Conservation (phyloP, 2,329 filamentous ascomycete species). For the Penicillium sp. region DNA sequence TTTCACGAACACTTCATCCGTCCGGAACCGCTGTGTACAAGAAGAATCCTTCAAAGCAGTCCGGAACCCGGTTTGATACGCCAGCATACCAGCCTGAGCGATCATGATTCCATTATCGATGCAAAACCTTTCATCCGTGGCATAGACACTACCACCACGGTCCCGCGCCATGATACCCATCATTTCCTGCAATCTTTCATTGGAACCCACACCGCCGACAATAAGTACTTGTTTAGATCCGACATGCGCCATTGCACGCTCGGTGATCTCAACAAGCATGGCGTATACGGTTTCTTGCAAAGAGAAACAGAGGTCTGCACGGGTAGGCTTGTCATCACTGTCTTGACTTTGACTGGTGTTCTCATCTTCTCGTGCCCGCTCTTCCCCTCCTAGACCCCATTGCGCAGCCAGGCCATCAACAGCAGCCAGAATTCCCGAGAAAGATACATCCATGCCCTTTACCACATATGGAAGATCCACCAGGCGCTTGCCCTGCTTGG, state of each 20-base stretch:
- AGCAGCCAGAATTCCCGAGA: conserved; percentile 85
- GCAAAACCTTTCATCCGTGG: conserved; percentile 95
- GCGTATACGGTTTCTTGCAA: conserved; percentile 94
- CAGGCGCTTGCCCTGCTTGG: conserved; percentile 71
- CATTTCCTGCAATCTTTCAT: conserved; percentile 94
- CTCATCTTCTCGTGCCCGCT: conserved; percentile 53
- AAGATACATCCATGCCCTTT: conserved; percentile 98
- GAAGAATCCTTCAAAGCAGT: conserved; percentile 80
- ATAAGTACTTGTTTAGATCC: conserved; percentile 88
- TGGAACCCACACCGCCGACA: conserved; percentile 94
- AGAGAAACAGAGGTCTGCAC: conserved; percentile 87
- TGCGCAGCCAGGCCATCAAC: conserved; percentile 76
- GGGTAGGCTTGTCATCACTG: conserved; percentile 60
- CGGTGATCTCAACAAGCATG: conserved; percentile 98
- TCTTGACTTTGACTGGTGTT: conserved; percentile 28
- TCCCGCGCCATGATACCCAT: conserved; percentile 95
- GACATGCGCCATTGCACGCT: conserved; percentile 97
- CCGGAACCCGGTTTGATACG: conserved; percentile 77
- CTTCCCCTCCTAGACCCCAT: conserved; percentile 41
- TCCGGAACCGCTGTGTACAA: conserved; percentile 82
- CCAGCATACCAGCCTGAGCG: conserved; percentile 88
- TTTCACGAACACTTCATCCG: conserved; percentile 78
- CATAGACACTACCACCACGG: conserved; percentile 85
- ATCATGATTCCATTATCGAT: conserved; percentile 99
- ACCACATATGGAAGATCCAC: conserved; percentile 93